Evolutionary conservation across 2,329 filamentous ascomycete species (phyloP).

Genomic region (Neurospora sp.): DNA sequence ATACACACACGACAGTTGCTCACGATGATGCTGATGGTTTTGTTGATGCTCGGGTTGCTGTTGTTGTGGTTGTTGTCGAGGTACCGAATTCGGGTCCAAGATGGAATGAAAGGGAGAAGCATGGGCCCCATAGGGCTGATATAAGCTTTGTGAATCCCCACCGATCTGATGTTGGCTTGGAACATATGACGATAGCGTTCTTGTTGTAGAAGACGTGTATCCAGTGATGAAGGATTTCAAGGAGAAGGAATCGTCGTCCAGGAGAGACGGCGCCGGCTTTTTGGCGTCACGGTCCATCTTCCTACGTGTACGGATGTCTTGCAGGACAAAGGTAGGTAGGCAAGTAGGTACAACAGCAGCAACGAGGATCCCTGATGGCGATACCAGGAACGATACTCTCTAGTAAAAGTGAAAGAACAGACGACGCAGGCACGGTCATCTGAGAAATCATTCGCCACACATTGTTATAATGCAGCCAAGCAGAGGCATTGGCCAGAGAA

Average conservation of each 20-base stretch:
- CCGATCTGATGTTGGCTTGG: neutral
- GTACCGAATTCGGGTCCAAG: constrained; percentile 4
- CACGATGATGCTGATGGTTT: neutral
- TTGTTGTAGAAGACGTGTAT: neutral
- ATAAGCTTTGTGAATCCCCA: neutral
- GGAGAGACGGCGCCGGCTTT: neutral
- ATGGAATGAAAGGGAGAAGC: constrained; percentile 6
- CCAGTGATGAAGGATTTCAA: neutral
- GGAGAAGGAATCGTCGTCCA: neutral
- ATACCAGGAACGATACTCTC: constrained; percentile 1
- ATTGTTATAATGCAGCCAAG: constrained; percentile 17
- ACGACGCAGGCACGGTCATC: constrained; percentile 1
- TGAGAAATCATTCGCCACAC: constrained; percentile 18
- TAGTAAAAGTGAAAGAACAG: constrained; percentile 1
- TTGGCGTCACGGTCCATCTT: constrained; percentile 4
- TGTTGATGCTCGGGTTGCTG: constrained; percentile 1
- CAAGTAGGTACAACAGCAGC: constrained; percentile 5
- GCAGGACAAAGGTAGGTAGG: neutral
- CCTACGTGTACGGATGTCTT: constrained; percentile 9
- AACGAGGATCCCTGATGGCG: neutral
- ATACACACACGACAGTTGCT: constrained; percentile 21
- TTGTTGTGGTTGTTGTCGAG: constrained; percentile 3
- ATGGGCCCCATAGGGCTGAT: constrained; percentile 7
- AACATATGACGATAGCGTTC: neutral
- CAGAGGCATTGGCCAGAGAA: neutral